Base-by-base conservation (phyloP, 108 stramenopile genomes). In the Pseudonitzschia delicatissima region DNA sequence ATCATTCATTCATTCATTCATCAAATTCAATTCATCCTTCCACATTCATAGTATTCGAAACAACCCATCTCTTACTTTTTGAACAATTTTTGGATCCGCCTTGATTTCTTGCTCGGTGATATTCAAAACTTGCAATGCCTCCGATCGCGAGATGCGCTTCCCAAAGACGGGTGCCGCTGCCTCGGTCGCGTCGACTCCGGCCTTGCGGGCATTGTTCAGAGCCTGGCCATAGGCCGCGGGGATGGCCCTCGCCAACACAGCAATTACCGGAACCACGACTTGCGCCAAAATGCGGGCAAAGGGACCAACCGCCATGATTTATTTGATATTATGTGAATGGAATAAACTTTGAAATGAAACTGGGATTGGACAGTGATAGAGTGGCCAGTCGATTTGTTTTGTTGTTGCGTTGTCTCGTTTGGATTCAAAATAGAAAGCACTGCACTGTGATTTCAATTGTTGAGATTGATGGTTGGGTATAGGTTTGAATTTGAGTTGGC, bases 101-200 rank as follows among this genome's bases (percentile, higher is more conserved):
- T 73, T 66, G 5, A 66, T 68, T 57, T 87, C 85, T 45, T 37
- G 58, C 71, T 90, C 84, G 0, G 83, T 63, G 18, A 92, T 28
- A 72, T 91, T 91, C 39, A 91, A 64, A 1, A 91, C 73, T 45
- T 78, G 68, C 15, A 88, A 40, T 4, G 90, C 90, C 72, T 91
- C 90, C 21, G 77, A 72, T 55, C 70, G 63, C 11, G 79, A 74
- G 18, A 90, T 87, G n/a, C 68, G 63, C n/a, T 75, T 78, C 9
- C 76, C 57, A 64, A 77, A 69, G 8, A 82, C 67, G 8, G 69
- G 63, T 2, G 72, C 72, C 2, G 83, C 64, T 6, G 77, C 73
- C 45, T 73, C 72, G 0, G 69, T 45, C n/a, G 74, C 69, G 42
- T 75, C 71, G 7, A 69, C 74, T 31, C 79, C 79, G 5, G 72